These are phyloP conservation scores for Mycena vitilis DNA, from an alignment of 768 basidiomycete species.

Conservation along the genomic window DNA sequence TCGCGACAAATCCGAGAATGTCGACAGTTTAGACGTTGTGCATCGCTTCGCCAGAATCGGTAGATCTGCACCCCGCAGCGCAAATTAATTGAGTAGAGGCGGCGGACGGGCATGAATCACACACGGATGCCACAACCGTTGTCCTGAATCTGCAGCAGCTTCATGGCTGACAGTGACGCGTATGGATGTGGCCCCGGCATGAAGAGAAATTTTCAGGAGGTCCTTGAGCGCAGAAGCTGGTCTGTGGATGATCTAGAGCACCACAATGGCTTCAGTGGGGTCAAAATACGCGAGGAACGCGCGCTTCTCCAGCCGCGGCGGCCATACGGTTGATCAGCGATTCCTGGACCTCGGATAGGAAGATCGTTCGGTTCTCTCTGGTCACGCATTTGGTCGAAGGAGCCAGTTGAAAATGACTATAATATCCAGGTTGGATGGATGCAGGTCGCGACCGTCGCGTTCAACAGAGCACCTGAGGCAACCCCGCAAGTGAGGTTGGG, in stretches of 20 bases:
- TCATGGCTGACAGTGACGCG: constrained; percentile 92
- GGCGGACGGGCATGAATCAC: constrained; percentile 42
- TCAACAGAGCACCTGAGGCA: too few species aligned
- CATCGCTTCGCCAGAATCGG: constrained; percentile 94
- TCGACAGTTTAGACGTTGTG: constrained; percentile 92
- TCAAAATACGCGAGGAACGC: constrained; percentile 7
- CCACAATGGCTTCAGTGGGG: not conserved
- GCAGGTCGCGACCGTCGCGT: too few species aligned
- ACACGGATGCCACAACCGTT: constrained; percentile 97
- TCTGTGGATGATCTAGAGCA: constrained; percentile 80
- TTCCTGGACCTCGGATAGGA: constrained; percentile 83
- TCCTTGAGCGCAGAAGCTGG: constrained; percentile 97
- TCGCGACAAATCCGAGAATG: constrained; percentile 86
- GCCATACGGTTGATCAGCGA: constrained; percentile 93
- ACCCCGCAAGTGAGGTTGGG: too few species aligned
- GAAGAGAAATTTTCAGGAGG: constrained; percentile 93
- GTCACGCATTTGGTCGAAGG: constrained; percentile 6
- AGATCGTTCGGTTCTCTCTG: constrained; percentile 43
- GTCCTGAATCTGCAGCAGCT: constrained; percentile 94
- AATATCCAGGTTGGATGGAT: too few species aligned
- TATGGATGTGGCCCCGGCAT: constrained; percentile 90
- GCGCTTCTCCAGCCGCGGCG: constrained; percentile 81
- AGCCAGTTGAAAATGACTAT: too few species aligned
- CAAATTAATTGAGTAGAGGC: not conserved
- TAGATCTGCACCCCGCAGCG: constrained; percentile 80